Evolutionary conservation across 495 filamentous ascomycete species (phyloP), one percentile per base, ranked within the genome.

Genomic region (Tirmania nivea): DNA sequence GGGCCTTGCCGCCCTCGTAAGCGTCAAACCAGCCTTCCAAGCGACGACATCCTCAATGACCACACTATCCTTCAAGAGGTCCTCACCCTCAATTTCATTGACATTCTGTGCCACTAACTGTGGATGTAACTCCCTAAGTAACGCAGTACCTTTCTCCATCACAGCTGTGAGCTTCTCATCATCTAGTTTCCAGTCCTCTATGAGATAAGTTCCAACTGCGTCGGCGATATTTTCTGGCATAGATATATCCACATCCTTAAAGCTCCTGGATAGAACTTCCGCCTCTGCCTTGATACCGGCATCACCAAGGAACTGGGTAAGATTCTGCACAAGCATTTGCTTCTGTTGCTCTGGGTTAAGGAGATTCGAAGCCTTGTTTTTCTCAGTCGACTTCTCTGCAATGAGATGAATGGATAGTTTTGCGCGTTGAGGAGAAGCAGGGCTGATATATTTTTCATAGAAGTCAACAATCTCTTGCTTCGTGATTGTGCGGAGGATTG

Each of bases 351-450:
- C 66, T 17, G 71, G 59, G 21, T 67, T 59, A 9, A 61, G 62
- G 17, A 52, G 48, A 2, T 63, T 62, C 0, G 39, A 8, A 19
- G 17, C 14, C 14, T 14, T 19, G 17, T 45, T 45, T 19, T 45
- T 66, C 62, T 48, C 67, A 66, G 37, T 72, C 71, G 42, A 73
- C 69, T 61, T 86, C 82, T 45, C 39, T 0, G 90, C 92, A 39
- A 80, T 74, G 57, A 96, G 70, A 57, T 96, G 83, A 36, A 95
- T 74, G 3, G 84, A 76, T 8, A 87, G 66, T 67, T 95, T 95
- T 17, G 86, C 80, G 25, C 90, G 78, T 0, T 66, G 69, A 2
- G 76, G 67, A 11, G 89, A 94, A 1, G 67, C 67, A 0, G 90
- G 89, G 49, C 78, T 68, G 55, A 95, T 82, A 69, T 77, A 89